These are phyloP conservation scores for Setaria viridis DNA, from an alignment of 202 grass and related monocot species.

Conservation along the genomic window DNA sequence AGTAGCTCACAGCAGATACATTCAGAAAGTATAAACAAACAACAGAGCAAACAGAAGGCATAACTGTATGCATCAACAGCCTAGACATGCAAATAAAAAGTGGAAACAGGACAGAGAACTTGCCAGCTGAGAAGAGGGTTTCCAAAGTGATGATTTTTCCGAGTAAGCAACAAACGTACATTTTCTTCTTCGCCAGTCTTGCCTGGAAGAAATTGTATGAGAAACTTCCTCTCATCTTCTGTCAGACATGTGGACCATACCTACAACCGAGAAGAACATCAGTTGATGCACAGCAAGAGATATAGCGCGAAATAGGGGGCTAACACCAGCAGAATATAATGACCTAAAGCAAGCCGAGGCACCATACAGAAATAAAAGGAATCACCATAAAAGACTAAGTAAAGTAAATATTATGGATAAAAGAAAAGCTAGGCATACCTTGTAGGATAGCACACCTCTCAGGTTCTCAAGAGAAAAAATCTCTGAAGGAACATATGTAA, in stretches of 20 bases:
- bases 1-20: not conserved
- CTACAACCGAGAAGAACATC: conserved; percentile 42
- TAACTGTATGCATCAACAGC: not conserved
- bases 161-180: conserved; percentile 60
- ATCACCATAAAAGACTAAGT: not conserved
- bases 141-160: conserved; percentile 78
- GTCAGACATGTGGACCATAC: conserved; percentile 74
- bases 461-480: conserved; percentile 66
- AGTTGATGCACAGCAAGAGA: not conserved
- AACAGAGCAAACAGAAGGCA: not conserved
- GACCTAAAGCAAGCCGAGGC: not conserved
- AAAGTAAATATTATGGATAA: not conserved
- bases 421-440: conserved; percentile 53
- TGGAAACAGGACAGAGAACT: conserved; percentile 21
- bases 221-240: conserved; percentile 80
- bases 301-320: too few relatives aligned
- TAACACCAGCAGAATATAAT: not conserved
- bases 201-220: conserved; percentile 79
- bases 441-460: conserved; percentile 69
- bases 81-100: conserved; percentile 27
- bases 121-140: conserved; percentile 78
- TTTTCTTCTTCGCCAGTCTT: conserved; percentile 63
- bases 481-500: conserved; percentile 65
- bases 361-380: not conserved
- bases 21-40: not conserved